Evolutionary conservation across 805 yeast species (phyloP).

Genomic region (Zygosaccharomyces lentus): DNA sequence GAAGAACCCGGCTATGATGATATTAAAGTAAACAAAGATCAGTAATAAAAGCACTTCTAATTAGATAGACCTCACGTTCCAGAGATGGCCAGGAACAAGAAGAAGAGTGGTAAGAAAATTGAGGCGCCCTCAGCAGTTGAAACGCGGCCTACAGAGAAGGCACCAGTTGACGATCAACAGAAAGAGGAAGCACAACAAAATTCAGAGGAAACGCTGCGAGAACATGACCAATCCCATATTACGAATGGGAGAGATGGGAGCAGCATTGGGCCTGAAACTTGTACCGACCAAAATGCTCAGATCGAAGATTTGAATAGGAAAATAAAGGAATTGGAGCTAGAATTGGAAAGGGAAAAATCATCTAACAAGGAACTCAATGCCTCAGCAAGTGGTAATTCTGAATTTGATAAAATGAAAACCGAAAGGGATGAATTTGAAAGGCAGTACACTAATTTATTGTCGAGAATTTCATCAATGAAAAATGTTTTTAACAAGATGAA

Average conservation of each 20-base stretch:
- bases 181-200: slow-evolving; percentile 13
- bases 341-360: slow-evolving; percentile 5
- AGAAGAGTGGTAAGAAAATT: slow-evolving; percentile 12
- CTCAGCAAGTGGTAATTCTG: slow-evolving; percentile 12
- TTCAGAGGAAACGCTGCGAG: slow-evolving; percentile 14
- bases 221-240: slow-evolving; percentile 1
- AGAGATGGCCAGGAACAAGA: slow-evolving; percentile 16
- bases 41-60: background rate
- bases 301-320: slow-evolving; percentile 8
- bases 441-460: slow-evolving; percentile 58
- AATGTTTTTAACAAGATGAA: slow-evolving; percentile 69
- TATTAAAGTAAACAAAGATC: background rate
- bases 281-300: background rate
- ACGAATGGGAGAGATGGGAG: background rate
- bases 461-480: slow-evolving; percentile 68
- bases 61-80: background rate
- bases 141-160: background rate
- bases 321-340: slow-evolving; percentile 5
- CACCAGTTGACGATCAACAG: slow-evolving; percentile 4
- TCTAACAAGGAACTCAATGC: background rate
- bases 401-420: slow-evolving; percentile 37
- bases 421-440: slow-evolving; percentile 57
- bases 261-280: background rate
- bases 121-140: background rate
- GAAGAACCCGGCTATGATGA: background rate